Conservation (phyloP, 1,284 basidiomycete genomes). For the Pterula multifida region DNA sequence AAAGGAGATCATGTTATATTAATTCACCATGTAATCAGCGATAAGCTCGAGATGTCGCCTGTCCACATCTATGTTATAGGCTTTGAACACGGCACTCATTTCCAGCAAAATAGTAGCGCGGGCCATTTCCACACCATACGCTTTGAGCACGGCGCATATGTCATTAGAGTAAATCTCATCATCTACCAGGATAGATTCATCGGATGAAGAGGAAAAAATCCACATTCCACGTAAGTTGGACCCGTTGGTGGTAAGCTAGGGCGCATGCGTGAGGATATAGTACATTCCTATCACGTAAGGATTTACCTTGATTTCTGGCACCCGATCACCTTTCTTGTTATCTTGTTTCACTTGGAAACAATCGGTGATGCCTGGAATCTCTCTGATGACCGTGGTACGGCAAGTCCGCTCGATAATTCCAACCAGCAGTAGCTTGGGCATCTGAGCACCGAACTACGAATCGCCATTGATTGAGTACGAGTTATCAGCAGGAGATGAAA, state of each 20-base stretch:
- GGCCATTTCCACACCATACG: conserved; percentile 97
- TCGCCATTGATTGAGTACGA: conserved; percentile 5
- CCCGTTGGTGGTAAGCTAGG: conserved; percentile 76
- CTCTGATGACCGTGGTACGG: conserved; percentile 72
- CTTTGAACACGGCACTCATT: conserved; percentile 88
- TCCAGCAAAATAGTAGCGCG: conserved; percentile 86
- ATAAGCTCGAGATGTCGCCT: conserved; percentile 92
- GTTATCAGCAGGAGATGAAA: conserved; percentile 2
- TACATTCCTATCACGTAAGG: conserved; percentile 5
- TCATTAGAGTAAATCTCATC: conserved; percentile 90
- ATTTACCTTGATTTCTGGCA: conserved; percentile 34
- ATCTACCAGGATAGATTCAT: conserved; percentile 66
- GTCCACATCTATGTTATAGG: conserved; percentile 96
- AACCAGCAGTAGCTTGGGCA: conserved; percentile 86
- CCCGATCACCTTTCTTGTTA: conserved; percentile 31
- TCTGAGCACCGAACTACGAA: conserved; percentile 48
- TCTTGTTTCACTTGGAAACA: conserved; percentile 65
- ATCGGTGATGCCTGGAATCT: conserved; percentile 78
- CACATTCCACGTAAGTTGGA: conserved; percentile 91
- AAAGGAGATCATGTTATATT: no score
- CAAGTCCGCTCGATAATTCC: conserved; percentile 85
- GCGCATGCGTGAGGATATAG: conserved; percentile 5
- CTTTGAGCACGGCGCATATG: conserved; percentile 83
- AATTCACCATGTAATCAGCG: conserved; percentile 94
- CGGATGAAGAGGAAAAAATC: conserved; percentile 62